These are phyloP conservation scores for Chaetomium tenue DNA, from an alignment of 495 filamentous ascomycete species.

Conservation along the genomic window DNA sequence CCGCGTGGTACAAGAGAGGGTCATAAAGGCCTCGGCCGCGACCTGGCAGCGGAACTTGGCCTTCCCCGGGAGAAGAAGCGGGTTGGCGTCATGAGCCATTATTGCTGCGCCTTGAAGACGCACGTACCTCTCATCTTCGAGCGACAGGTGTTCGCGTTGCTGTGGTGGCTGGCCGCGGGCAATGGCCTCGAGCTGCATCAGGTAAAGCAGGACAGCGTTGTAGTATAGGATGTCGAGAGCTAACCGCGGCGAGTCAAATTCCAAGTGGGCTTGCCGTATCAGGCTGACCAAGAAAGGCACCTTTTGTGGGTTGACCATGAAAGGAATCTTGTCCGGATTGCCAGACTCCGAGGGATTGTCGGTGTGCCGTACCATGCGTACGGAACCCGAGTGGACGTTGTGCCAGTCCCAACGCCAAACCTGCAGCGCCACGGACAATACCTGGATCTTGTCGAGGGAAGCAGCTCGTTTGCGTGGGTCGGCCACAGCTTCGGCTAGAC, in stretches of 20 bases:
- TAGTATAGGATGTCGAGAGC: constrained; percentile 17
- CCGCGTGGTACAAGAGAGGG: neutral
- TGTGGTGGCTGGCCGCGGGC: neutral
- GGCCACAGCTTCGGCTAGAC: constrained; percentile 9
- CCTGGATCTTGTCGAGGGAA: neutral
- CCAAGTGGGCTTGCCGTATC: neutral
- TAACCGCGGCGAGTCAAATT: constrained; percentile 15
- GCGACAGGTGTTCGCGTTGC: neutral
- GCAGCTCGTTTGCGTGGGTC: neutral
- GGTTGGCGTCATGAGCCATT: neutral
- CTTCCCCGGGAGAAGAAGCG: constrained; percentile 3
- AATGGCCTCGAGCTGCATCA: constrained; percentile 13
- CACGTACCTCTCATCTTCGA: neutral
- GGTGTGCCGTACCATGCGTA: neutral
- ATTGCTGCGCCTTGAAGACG: neutral
- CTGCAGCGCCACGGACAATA: neutral
- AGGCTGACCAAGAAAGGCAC: neutral
- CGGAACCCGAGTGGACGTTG: neutral
- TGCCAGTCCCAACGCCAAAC: constrained; percentile 12
- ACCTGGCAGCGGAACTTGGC: neutral
- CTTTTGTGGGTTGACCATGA: neutral
- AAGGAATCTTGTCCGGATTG: neutral
- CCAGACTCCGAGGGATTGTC: neutral
- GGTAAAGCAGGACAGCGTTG: constrained; percentile 10
- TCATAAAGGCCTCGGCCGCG: constrained; percentile 6